phyloP scores from a whole-genome alignment of 108 stramenopile species.

The Fistulifera pelliculosa region DNA sequence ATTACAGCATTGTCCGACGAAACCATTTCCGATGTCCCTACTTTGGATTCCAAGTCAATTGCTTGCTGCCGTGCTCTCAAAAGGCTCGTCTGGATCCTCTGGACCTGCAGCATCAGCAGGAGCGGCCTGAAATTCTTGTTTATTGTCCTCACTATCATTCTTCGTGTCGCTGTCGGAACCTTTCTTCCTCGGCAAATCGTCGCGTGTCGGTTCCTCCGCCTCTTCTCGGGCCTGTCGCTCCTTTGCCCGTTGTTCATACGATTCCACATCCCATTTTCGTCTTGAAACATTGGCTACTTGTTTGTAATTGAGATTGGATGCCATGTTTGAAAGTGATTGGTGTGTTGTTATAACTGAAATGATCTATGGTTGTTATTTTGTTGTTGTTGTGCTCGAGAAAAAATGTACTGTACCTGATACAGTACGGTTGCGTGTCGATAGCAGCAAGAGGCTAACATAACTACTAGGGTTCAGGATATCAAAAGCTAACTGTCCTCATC shows the following conservation, averaged over 20 bases:
- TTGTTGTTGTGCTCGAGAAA: too few relatives aligned
- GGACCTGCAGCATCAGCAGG: conserved; percentile 67
- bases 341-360: too few relatives aligned
- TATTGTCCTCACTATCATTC: conserved; percentile 14
- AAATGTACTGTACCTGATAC: too few relatives aligned
- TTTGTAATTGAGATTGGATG: conserved; percentile 46
- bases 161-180: conserved; percentile 1
- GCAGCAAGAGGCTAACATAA: too few relatives aligned
- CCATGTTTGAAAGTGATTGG: too few relatives aligned
- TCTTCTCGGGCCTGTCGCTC: conserved; percentile 38
- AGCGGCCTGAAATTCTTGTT: conserved; percentile 89
- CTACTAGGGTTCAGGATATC: too few relatives aligned
- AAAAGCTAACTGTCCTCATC: too few relatives aligned
- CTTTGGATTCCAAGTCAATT: conserved; percentile 50
- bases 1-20: conserved; percentile 41
- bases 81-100: conserved; percentile 83
- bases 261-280: conserved; percentile 91
- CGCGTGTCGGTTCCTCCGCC: not conserved
- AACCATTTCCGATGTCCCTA: conserved; percentile 86
- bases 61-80: conserved; percentile 52
- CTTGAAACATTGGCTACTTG: conserved; percentile 73
- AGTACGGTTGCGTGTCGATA: too few relatives aligned
- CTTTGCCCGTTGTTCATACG: conserved; percentile 77
- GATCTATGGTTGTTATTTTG: too few relatives aligned
- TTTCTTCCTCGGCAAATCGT: conserved; percentile 1